Conservation (phyloP, 1,284 basidiomycete species). For the Naganishia cerealis region DNA sequence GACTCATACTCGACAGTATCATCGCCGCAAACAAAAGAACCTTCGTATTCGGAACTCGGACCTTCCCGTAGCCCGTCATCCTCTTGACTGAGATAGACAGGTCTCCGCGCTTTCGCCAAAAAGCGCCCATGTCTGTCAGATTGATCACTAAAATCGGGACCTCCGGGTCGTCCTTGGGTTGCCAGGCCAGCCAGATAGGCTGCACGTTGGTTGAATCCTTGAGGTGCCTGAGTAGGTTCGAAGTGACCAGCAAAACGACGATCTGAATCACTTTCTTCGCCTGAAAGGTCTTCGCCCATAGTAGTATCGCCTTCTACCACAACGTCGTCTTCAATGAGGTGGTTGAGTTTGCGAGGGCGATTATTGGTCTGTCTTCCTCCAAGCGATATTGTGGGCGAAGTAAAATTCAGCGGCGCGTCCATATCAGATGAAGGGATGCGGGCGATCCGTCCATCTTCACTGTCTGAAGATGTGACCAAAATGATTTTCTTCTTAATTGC, state of each 20-base stretch:
- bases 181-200: constrained; percentile 49
- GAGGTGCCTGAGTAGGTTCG: constrained; percentile 55
- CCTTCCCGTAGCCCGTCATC: constrained; percentile 37
- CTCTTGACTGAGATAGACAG: constrained; percentile 48
- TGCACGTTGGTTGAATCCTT: constrained; percentile 53
- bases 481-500: constrained; percentile 8
- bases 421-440: background rate
- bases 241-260: constrained; percentile 54
- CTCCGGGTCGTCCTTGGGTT: constrained; percentile 44
- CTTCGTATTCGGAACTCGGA: constrained; percentile 34
- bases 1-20: constrained; percentile 33
- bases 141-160: constrained; percentile 43
- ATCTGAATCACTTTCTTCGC: constrained; percentile 52
- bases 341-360: constrained; percentile 1
- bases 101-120: constrained; percentile 47
- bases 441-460: constrained; percentile 2
- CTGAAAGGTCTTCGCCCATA: constrained; percentile 42
- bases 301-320: constrained; percentile 49
- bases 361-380: background rate
- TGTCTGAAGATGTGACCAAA: constrained; percentile 18
- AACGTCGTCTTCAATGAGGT: constrained; percentile 40
- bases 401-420: background rate
- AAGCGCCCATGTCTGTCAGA: constrained; percentile 39
- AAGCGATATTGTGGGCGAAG: constrained; percentile 8
- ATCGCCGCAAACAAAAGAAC: constrained; percentile 34